phyloP scores from a whole-genome alignment of 306 rosid species.

The Cucumis hystrix region DNA sequence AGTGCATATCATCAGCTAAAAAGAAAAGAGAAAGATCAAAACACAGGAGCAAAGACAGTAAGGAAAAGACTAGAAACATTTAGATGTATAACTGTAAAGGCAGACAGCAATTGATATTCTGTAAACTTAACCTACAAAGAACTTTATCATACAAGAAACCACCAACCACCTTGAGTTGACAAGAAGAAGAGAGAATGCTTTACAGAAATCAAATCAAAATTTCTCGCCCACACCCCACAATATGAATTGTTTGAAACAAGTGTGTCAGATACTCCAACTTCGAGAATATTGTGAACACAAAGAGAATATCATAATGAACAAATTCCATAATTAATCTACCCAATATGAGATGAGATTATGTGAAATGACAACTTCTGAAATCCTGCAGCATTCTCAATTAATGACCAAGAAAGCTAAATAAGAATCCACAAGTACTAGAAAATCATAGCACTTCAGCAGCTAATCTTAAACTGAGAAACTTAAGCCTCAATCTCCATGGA shows the following conservation, averaged over 20 bases:
- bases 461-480: background rate
- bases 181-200: background rate
- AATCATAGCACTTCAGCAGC: background rate
- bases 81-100: background rate
- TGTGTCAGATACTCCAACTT: background rate
- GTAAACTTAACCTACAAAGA: background rate
- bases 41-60: background rate
- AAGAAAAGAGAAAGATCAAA: background rate
- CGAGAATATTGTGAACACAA: background rate
- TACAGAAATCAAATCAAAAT: background rate
- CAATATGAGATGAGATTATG: background rate
- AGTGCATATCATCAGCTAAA: background rate
- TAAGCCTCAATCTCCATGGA: constrained; percentile 1
- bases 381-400: background rate
- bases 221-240: background rate
- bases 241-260: background rate
- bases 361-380: background rate
- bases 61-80: background rate
- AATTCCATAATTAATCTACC: background rate
- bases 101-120: background rate
- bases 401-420: background rate
- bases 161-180: background rate
- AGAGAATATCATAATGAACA: background rate
- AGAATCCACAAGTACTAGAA: background rate
- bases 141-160: background rate